Base-by-base conservation (phyloP, 306 rosid genomes). In the Cyamopsis tetragonoloba region DNA sequence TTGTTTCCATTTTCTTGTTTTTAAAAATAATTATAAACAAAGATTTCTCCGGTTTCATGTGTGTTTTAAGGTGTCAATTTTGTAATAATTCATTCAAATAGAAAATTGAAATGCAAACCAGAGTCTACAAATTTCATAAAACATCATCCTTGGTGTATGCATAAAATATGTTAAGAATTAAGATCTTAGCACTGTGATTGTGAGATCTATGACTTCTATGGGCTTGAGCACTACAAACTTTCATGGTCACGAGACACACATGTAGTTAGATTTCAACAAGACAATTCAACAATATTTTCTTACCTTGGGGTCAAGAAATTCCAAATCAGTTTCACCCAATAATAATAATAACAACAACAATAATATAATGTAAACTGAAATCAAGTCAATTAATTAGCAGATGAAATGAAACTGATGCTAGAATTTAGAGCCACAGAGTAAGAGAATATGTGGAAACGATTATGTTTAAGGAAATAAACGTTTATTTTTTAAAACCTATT, bases 231-330 rank as follows among this genome's bases (percentile, higher is more conserved):
- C 71, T 68, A 78, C 66, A 72, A 71, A 17, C 6, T 28, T 65
- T 47, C 47, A 49, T 23, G 10, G 46, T 60, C 78, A 78, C 61
- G 22, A 27, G 68, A 50, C 48, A 50, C 82, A 66, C 66, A 43
- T 59, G 75, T 48, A 22, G n/a, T 37, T 37, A 11, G 68, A 66
- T 66, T 44, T 62, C 55, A 61, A 67, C 13, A 49, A 53, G 59
- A 42, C 43, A 15, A 59, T 42, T 46, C 66, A 72, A 13, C 55
- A 67, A 49, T 17, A 31, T 42, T 30, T 60, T 23, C 27, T 59
- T 50, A 37, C 32, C 6, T 31, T 6, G 3, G 11, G 56, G 49
- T 47, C 50, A 53, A 66, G 6, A 51, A 63, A 62, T 27, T 37
- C 44, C 14, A 1, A 27, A 39, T 17, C 14, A 15, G 11, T 34